Base-by-base conservation (phyloP, 2,329 filamentous ascomycete species). In the Paramyrothecium sp. region DNA sequence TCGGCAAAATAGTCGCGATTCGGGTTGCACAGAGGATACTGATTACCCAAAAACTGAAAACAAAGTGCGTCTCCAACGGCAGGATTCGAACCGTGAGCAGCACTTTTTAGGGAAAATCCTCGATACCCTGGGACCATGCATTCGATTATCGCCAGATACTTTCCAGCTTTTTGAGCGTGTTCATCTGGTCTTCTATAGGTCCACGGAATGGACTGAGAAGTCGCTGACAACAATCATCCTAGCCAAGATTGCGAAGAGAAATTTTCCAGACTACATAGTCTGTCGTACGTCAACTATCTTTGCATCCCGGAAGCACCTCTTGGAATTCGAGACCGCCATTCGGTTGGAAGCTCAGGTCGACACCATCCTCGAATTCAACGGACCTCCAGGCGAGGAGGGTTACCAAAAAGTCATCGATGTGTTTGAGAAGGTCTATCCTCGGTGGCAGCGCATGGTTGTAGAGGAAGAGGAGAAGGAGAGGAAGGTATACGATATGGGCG, bases 171-270 rank as follows among this genome's bases (percentile, higher is more conserved):
- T 99, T 66, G 92, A 97, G 71, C 86, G 95, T 23, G 92, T 98
- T 1, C 95, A 98, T 74, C 78, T 99, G 2, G 92, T 99, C 26
- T 99, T 97, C 71, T 98, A 98, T 72, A 84, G 94, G 58, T 97
- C 93, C 11, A 96, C 92, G 0, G 91, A 97, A 70, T 99, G 95
- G 95, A 96, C 93, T 0, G 94, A 98, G 66, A 98, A 97, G 71
- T 97, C 94, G 1, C 78, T 99, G 16, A 98, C 92, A 2, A 94
- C 93, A 0, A 94, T 98, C 55, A 97, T 99, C 49, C 81, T 99
- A 5, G 91, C 95, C 8, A 93, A 94, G 61, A 96, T 96, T 57
- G 91, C 93, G 2, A 84, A 87, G 48, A 84, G 91, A 38, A 95
- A 93, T 69, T 99, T 97, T 62, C 93, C 94, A 0, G 80, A 89